These are phyloP conservation scores for Suhomyces pyralidae DNA, from an alignment of 805 yeast genomes.

Conservation along the genomic window DNA sequence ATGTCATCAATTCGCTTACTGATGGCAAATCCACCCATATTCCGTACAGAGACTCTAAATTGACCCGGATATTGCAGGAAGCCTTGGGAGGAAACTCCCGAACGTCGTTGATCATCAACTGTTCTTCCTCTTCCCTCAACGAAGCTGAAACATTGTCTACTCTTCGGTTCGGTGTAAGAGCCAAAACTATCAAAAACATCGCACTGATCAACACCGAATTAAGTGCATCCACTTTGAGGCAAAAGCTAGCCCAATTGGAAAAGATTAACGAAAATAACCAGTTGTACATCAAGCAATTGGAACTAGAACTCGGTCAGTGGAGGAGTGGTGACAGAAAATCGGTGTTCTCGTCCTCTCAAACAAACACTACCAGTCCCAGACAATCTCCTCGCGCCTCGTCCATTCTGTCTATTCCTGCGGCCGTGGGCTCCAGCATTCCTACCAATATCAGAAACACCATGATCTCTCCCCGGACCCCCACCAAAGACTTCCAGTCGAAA, in stretches of 20 bases:
- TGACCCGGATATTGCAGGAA: constrained; percentile 75
- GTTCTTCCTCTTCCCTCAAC: constrained; percentile 61
- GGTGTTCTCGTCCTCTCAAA: constrained; percentile 3
- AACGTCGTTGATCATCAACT: constrained; percentile 68
- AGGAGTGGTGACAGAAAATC: constrained; percentile 24
- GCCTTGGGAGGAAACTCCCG: constrained; percentile 81
- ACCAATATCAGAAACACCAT: constrained; percentile 7
- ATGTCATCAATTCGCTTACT: constrained; percentile 75
- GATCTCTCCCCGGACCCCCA: constrained; percentile 10
- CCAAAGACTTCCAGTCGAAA: constrained; percentile 11
- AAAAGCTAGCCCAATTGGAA: constrained; percentile 35
- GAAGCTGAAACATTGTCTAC: constrained; percentile 68
- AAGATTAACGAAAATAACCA: constrained; percentile 27
- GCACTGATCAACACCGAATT: constrained; percentile 64
- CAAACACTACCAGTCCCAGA: not conserved
- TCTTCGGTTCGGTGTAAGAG: constrained; percentile 70
- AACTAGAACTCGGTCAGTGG: constrained; percentile 38
- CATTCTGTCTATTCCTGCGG: not conserved
- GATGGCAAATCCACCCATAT: constrained; percentile 63
- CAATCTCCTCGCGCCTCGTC: constrained; percentile 1
- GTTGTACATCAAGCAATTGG: constrained; percentile 38
- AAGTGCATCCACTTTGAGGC: constrained; percentile 47
- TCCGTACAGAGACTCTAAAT: constrained; percentile 75
- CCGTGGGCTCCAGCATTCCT: constrained; percentile 4
- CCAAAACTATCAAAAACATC: constrained; percentile 62